Base-by-base conservation (phyloP, 768 basidiomycete species). In the Sarcomyxa edulis region DNA sequence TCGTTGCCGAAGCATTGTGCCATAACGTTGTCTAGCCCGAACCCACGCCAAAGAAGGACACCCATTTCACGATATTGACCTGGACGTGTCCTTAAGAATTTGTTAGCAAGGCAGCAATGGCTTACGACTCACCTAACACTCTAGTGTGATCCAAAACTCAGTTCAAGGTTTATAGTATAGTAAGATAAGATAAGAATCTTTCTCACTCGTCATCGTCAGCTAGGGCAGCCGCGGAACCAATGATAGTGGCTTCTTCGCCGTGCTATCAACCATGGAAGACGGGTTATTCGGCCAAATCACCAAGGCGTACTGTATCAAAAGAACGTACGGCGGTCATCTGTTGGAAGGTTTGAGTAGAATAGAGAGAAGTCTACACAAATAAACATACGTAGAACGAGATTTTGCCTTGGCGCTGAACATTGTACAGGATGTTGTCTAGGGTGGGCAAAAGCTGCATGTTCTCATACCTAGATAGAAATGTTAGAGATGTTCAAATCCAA, bases 51-150 rank as follows among this genome's bases (percentile, higher is more conserved):
- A 1, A 95, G 65, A 6, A 96, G 70, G 5, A 93, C 92, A 29
- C 90, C 93, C 68, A 90, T 80, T 68, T 90, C 91, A 39, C 89
- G 84, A 52, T 97, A 97, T 69, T 97, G 93, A 33, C 83, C 85
- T 88, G 48, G 14, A 25, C 35, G 37, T 4, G 11, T 28, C n/a
- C n/a, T n/a, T 45, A 48, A 15, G 24, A 30, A 19, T 20, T 27
- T 24, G 29, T 32, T 41, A 22, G 15, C 28, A 2, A 9, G 12
- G 33, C 5, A 29, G 33, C 7, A 15, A 14, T 42, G 18, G 20
- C 5, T 7, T 16, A 15, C 20, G 5, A 59, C 74, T 38, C 42
- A 71, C 88, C 91, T 48, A 93, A 69, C 4, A 93, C 86, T 58
- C 85, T 88, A 27, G 12, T 46, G n/a, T 9, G 37, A 31, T 15